Percentiles rank a stretch among this genome's conserved stretches.
These are phyloP conservation scores for Prunus dulcis DNA, from an alignment of 306 rosid species.

Conservation along the genomic window DNA sequence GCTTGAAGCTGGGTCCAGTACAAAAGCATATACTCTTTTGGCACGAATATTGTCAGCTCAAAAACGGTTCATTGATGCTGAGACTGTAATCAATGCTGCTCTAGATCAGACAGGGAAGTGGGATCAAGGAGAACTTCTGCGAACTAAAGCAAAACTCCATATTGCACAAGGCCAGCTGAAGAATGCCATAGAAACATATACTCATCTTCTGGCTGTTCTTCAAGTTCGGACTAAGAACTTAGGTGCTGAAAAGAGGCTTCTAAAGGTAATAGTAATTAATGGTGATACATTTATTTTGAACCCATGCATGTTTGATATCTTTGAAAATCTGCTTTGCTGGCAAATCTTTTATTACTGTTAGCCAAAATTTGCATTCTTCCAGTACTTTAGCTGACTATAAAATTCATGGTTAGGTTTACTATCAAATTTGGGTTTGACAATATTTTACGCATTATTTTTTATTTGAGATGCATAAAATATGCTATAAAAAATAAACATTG, in stretches of 20 bases:
- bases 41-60: conserved; percentile 86
- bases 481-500: background rate
- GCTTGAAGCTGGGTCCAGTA: conserved; percentile 73
- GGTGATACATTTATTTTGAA: background rate
- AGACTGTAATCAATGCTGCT: conserved; percentile 73
- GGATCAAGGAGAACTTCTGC: conserved; percentile 86
- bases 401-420: background rate
- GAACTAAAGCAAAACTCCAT: conserved; percentile 80
- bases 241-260: conserved; percentile 45
- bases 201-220: conserved; percentile 77
- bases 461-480: background rate
- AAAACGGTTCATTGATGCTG: conserved; percentile 67
- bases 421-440: background rate
- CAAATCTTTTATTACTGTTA: background rate
- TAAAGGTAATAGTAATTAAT: conserved; percentile 43
- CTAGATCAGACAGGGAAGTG: conserved; percentile 81
- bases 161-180: conserved; percentile 73
- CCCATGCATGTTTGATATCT: background rate
- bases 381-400: background rate
- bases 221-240: conserved; percentile 66
- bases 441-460: background rate
- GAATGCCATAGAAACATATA: conserved; percentile 64
- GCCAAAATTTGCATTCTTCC: background rate
- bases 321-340: background rate
- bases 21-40: conserved; percentile 50